Evolutionary conservation across 179 eudicot genomes (phyloP).

Genomic region (Beta lomatogona): DNA sequence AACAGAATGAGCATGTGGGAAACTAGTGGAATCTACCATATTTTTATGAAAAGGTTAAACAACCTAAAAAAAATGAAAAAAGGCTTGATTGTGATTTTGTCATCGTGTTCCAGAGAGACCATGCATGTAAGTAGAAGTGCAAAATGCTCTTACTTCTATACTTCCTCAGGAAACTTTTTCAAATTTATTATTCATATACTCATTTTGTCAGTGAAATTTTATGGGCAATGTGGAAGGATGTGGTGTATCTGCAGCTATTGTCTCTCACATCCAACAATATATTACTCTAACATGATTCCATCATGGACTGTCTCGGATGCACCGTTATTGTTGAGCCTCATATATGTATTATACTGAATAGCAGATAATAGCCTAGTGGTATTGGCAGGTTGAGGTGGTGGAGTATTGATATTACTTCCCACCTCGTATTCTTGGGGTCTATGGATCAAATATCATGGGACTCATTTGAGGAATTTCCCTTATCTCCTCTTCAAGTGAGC

Average conservation of each 20-base stretch:
- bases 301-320: constrained; percentile 19
- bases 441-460: too few relatives aligned
- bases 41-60: not conserved
- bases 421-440: too few relatives aligned
- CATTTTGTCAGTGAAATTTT: constrained; percentile 16
- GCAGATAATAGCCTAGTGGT: too few relatives aligned
- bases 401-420: too few relatives aligned
- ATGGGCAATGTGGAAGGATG: constrained; percentile 38
- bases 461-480: too few relatives aligned
- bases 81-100: constrained; percentile 13
- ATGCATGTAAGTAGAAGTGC: constrained; percentile 28
- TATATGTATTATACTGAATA: too few relatives aligned
- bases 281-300: constrained; percentile 7
- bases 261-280: constrained; percentile 21
- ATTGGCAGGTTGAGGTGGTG: too few relatives aligned
- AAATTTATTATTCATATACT: not conserved
- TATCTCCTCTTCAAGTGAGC: too few relatives aligned
- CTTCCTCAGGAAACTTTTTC: constrained; percentile 19
- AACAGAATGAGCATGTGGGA: not conserved
- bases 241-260: constrained; percentile 31
- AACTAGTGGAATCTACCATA: not conserved
- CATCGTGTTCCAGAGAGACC: constrained; percentile 22
- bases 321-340: not conserved
- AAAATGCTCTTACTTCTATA: constrained; percentile 19
- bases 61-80: not conserved